Percentiles rank a stretch among this genome's conserved stretches.
Evolutionary conservation across 768 basidiomycete genomes (phyloP).

Genomic region (Leccinum ochraceum): DNA sequence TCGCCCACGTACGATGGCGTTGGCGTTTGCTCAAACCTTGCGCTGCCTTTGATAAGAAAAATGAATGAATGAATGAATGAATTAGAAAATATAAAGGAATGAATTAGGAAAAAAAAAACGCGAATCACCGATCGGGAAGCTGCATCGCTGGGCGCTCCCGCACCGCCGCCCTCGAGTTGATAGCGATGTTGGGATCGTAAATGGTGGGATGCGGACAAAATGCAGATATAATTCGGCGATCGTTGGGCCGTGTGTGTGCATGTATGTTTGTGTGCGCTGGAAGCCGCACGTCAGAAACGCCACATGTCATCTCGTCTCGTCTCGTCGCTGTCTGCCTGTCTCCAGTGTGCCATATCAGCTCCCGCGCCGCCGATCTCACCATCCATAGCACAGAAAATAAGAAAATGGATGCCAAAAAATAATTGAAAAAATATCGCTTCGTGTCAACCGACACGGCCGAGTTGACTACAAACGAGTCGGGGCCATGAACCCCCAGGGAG

Average conservation of each 20-base stretch:
- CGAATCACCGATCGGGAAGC: background rate
- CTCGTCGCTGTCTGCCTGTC: background rate
- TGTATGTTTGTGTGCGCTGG: background rate
- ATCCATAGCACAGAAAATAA: background rate
- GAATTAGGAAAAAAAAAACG: background rate
- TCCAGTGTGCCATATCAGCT: background rate
- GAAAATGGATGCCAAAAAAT: background rate
- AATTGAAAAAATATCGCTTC: background rate
- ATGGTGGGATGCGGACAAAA: background rate
- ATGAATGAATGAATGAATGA: background rate
- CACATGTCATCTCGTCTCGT: background rate
- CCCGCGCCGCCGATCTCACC: background rate
- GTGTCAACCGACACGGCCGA: background rate
- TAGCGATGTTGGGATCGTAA: background rate
- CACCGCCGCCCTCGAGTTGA: background rate
- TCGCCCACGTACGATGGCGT: background rate
- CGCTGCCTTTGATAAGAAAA: background rate
- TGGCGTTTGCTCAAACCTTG: background rate
- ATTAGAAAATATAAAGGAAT: background rate
- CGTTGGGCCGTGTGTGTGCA: background rate
- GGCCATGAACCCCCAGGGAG: background rate
- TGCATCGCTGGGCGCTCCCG: background rate
- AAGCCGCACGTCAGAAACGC: background rate
- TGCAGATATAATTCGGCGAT: background rate
- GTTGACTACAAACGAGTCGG: background rate